Evolutionary conservation across 371 early-diverging fungal genomes (phyloP).

Genomic region (Mucor mucedo): DNA sequence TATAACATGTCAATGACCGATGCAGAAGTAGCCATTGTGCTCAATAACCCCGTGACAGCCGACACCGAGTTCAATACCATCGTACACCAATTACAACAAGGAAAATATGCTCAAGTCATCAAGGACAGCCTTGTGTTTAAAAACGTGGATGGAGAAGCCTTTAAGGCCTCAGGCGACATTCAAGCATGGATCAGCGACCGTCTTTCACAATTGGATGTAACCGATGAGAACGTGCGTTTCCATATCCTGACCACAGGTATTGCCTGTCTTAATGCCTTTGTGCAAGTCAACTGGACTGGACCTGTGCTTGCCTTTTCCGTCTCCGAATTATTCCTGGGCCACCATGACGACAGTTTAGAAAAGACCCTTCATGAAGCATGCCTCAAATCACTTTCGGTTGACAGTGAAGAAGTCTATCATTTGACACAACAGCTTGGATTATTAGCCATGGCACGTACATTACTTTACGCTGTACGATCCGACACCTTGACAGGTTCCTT

Average conservation of each 20-base stretch:
- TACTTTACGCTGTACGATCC: constrained; percentile 57
- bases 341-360: constrained; percentile 26
- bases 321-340: constrained; percentile 30
- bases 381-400: constrained; percentile 62
- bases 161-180: constrained; percentile 27
- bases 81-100: constrained; percentile 33
- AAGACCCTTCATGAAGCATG: constrained; percentile 36
- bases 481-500: constrained; percentile 54
- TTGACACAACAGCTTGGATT: constrained; percentile 73
- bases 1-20: constrained; percentile 20
- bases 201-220: constrained; percentile 11
- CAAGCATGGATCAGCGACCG: constrained; percentile 30
- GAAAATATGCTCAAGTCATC: constrained; percentile 39
- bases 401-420: constrained; percentile 88
- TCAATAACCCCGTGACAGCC: constrained; percentile 2
- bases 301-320: constrained; percentile 56
- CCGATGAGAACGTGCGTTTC: constrained; percentile 19
- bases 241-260: constrained; percentile 55
- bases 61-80: background rate
- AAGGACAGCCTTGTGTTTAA: constrained; percentile 34
- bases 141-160: constrained; percentile 8
- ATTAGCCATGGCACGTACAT: constrained; percentile 65
- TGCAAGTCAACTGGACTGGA: constrained; percentile 76
- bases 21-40: constrained; percentile 26
- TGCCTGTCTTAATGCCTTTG: constrained; percentile 65